Percentiles rank a stretch among this genome's conserved stretches.
Conservation (phyloP, 2,329 filamentous ascomycete genomes). For the Aspergillus quadricinctus region DNA sequence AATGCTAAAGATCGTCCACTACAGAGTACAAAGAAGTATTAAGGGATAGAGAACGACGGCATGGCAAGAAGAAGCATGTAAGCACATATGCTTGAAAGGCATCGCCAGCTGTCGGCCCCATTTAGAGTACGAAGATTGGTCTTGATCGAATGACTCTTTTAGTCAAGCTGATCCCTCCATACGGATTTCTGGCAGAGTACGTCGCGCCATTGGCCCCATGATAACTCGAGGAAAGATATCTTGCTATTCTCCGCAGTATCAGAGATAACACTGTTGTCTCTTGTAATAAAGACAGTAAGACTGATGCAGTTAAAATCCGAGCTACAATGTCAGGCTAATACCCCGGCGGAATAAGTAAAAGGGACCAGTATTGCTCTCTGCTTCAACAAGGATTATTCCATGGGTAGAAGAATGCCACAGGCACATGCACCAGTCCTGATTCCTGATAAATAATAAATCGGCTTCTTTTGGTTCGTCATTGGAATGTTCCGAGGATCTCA, state of each 20-base stretch:
- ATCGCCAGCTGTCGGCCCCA: not conserved
- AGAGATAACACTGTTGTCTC: not conserved
- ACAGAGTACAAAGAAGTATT: not conserved
- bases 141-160: not conserved
- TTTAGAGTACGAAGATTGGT: not conserved
- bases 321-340: not conserved
- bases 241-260: not conserved
- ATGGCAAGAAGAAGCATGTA: not conserved
- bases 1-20: too few relatives aligned
- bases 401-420: not conserved
- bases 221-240: not conserved
- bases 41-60: not conserved
- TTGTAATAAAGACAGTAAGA: not conserved
- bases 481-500: not conserved
- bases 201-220: not conserved
- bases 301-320: not conserved
- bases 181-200: too few relatives aligned
- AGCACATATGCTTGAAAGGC: not conserved
- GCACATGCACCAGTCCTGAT: conserved; percentile 7
- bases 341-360: not conserved
- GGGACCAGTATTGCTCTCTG: not conserved
- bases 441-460: not conserved
- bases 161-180: not conserved
- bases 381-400: not conserved
- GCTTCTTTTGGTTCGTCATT: not conserved